These are phyloP conservation scores for Trametes elegans DNA, from an alignment of 768 basidiomycete species.

Conservation along the genomic window DNA sequence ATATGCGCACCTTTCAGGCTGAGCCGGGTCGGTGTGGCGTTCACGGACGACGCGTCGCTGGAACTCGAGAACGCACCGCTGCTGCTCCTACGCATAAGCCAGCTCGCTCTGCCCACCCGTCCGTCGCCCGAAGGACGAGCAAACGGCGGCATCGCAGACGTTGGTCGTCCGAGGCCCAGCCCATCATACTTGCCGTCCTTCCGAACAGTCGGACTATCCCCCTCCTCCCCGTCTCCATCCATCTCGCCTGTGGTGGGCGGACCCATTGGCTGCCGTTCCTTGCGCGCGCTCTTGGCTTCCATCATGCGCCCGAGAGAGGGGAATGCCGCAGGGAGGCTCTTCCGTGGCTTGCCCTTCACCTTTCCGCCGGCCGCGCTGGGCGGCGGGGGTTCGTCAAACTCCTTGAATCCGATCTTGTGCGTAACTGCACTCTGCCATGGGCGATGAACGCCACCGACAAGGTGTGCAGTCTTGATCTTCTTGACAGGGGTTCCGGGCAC, in stretches of 20 bases:
- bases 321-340: constrained; percentile 77
- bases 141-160: constrained; percentile 21
- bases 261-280: constrained; percentile 9
- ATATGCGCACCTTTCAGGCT: constrained; percentile 45
- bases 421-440: constrained; percentile 84
- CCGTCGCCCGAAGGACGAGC: constrained; percentile 20
- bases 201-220: constrained; percentile 60
- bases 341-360: constrained; percentile 53
- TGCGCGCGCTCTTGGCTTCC: constrained; percentile 24
- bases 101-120: constrained; percentile 41
- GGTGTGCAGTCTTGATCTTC: constrained; percentile 57
- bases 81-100: constrained; percentile 75
- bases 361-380: constrained; percentile 36
- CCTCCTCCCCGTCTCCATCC: constrained; percentile 59
- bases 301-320: constrained; percentile 39
- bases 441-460: constrained; percentile 42
- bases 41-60: constrained; percentile 56
- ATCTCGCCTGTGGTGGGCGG: constrained; percentile 11
- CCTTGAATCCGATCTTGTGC: constrained; percentile 58
- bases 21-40: constrained; percentile 58
- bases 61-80: constrained; percentile 81
- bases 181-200: constrained; percentile 55
- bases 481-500: constrained; percentile 85
- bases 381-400: constrained; percentile 32
- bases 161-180: constrained; percentile 64